Percentiles rank a stretch among this genome's conserved stretches.
Evolutionary conservation across 2,329 filamentous ascomycete species (phyloP).

Genomic region (Pseudogymnoascus destructans): DNA sequence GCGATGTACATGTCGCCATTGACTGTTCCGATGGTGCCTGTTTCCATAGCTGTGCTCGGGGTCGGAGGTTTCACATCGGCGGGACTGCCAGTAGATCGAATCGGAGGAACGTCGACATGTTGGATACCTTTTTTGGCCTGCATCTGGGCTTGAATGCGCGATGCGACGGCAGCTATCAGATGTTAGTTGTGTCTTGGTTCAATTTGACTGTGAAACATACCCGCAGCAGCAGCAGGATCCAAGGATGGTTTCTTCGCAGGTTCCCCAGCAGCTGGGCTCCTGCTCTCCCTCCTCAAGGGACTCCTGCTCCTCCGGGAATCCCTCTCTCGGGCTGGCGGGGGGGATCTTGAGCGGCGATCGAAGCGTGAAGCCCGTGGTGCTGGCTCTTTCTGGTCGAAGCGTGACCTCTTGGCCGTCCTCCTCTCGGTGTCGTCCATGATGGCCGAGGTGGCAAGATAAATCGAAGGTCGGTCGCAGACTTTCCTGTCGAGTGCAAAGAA

Average conservation of each 20-base stretch:
- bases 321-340: slow-evolving; percentile 47
- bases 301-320: slow-evolving; percentile 72
- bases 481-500: not conserved
- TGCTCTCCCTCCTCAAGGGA: slow-evolving; percentile 31
- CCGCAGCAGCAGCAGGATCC: slow-evolving; percentile 67
- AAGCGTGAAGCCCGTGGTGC: slow-evolving; percentile 70
- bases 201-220: slow-evolving; percentile 33
- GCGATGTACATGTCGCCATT: slow-evolving; percentile 86
- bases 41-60: slow-evolving; percentile 16
- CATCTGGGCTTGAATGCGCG: slow-evolving; percentile 71
- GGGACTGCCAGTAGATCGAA: slow-evolving; percentile 42
- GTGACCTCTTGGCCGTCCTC: slow-evolving; percentile 65
- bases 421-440: slow-evolving; percentile 67
- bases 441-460: not conserved
- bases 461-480: not conserved
- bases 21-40: slow-evolving; percentile 36
- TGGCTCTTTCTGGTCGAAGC: slow-evolving; percentile 84
- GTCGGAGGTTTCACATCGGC: slow-evolving; percentile 3
- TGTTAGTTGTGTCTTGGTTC: not conserved
- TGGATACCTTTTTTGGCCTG: slow-evolving; percentile 82
- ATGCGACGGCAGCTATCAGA: slow-evolving; percentile 64
- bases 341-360: slow-evolving; percentile 83
- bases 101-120: slow-evolving; percentile 78
- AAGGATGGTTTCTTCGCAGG: slow-evolving; percentile 33
- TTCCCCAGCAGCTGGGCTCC: slow-evolving; percentile 22